Evolutionary conservation across 768 basidiomycete species (phyloP).

Genomic region (Suillus bovinus): DNA sequence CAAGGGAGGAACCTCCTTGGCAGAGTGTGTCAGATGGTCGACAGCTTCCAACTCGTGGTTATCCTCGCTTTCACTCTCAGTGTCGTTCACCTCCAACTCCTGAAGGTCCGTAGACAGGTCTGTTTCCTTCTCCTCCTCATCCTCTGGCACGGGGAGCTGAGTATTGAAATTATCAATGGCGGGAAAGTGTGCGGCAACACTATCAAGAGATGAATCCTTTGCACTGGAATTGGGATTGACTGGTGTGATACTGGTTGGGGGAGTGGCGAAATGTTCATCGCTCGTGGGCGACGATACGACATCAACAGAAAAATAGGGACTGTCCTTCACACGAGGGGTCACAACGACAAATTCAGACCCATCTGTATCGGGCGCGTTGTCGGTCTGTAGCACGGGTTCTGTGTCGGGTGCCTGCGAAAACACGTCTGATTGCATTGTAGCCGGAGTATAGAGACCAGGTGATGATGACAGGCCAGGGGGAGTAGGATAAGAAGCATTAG

Average conservation of each 20-base stretch:
- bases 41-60: slow-evolving; percentile 28
- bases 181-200: slow-evolving; percentile 35
- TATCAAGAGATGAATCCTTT: slow-evolving; percentile 28
- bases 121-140: slow-evolving; percentile 40
- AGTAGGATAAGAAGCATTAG: slow-evolving; percentile 36
- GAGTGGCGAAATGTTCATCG: slow-evolving; percentile 63
- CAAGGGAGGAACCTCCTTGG: slow-evolving; percentile 8
- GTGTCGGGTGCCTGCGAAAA: slow-evolving; percentile 37
- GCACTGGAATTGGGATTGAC: slow-evolving; percentile 17
- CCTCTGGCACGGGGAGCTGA: slow-evolving; percentile 12
- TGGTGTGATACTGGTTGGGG: slow-evolving; percentile 46
- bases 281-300: slow-evolving; percentile 34
- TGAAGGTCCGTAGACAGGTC: slow-evolving; percentile 54
- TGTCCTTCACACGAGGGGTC: slow-evolving; percentile 21
- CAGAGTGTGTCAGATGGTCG: background rate
- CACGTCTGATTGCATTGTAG: slow-evolving; percentile 41
- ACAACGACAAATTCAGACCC: slow-evolving; percentile 20
- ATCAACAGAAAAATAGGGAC: slow-evolving; percentile 17
- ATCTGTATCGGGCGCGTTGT: slow-evolving; percentile 23
- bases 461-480: slow-evolving; percentile 31
- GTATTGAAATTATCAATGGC: slow-evolving; percentile 33
- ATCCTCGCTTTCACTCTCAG: slow-evolving; percentile 50
- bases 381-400: slow-evolving; percentile 14
- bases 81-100: slow-evolving; percentile 58
- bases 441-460: slow-evolving; percentile 14